Evolutionary conservation across 768 basidiomycete genomes (phyloP).

Genomic region (Leccinum rimulosum): DNA sequence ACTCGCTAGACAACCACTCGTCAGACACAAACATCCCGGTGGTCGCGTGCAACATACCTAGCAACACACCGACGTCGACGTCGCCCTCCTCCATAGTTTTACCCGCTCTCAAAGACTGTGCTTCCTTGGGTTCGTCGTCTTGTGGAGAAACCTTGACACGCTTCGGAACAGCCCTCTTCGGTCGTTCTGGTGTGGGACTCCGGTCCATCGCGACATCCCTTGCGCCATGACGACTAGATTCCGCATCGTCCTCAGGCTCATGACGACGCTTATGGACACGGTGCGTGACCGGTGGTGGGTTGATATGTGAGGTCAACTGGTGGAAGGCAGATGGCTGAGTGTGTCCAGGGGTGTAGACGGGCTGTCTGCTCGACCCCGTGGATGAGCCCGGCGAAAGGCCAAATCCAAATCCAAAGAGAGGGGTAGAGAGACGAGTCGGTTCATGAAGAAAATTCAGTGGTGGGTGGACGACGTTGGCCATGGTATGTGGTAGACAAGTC

Average conservation of each 20-base stretch:
- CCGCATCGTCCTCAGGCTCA: slow-evolving; percentile 67
- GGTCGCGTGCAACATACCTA: slow-evolving; percentile 47
- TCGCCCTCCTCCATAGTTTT: slow-evolving; percentile 44
- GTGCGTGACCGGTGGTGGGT: slow-evolving; percentile 37
- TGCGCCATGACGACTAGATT: slow-evolving; percentile 32
- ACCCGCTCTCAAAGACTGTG: slow-evolving; percentile 45
- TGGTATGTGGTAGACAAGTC: slow-evolving; percentile 35
- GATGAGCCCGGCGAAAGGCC: slow-evolving; percentile 49
- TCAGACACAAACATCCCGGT: slow-evolving; percentile 7
- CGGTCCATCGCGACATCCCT: slow-evolving; percentile 79
- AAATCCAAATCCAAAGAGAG: slow-evolving; percentile 74
- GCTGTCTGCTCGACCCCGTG: slow-evolving; percentile 45
- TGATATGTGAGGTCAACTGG: slow-evolving; percentile 51
- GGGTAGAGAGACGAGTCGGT: slow-evolving; percentile 56
- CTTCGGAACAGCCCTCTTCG: slow-evolving; percentile 68
- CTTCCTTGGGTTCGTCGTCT: slow-evolving; percentile 37
- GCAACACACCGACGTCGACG: slow-evolving; percentile 72
- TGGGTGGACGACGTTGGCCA: slow-evolving; percentile 72
- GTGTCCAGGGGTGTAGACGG: slow-evolving; percentile 40
- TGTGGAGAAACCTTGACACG: slow-evolving; percentile 40
- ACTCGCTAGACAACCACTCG: slow-evolving; percentile 51
- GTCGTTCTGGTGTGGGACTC: slow-evolving; percentile 80
- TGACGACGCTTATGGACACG: slow-evolving; percentile 61
- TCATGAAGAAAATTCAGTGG: slow-evolving; percentile 63
- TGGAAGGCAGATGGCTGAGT: slow-evolving; percentile 48